Percentiles rank a stretch among this genome's conserved stretches.
Conservation (phyloP, 495 filamentous ascomycete genomes). For the Aspergillus egyptiacus region DNA sequence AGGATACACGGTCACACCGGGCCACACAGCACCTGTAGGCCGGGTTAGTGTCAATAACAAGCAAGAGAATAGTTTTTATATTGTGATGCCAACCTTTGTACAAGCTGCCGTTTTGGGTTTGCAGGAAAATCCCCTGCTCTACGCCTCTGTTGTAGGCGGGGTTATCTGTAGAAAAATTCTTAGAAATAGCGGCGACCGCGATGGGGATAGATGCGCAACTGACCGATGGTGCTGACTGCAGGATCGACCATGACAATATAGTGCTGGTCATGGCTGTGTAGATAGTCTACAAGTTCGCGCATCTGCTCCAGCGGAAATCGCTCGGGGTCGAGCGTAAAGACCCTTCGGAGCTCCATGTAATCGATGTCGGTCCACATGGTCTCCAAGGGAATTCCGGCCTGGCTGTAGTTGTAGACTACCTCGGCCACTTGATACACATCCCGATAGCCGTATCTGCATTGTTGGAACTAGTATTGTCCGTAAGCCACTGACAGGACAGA, state of each 20-base stretch:
- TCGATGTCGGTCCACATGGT: slow-evolving; percentile 89
- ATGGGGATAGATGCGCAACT: slow-evolving; percentile 6
- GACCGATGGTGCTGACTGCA: slow-evolving; percentile 50
- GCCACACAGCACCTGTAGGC: slow-evolving; percentile 71
- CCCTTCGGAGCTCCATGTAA: slow-evolving; percentile 62
- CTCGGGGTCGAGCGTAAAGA: slow-evolving; percentile 71
- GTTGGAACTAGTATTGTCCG: slow-evolving; percentile 53
- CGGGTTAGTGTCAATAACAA: slow-evolving; percentile 6
- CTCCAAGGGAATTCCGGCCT: slow-evolving; percentile 72
- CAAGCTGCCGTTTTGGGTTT: slow-evolving; percentile 55
- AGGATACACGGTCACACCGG: slow-evolving; percentile 71
- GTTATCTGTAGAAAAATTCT: slow-evolving; percentile 55
- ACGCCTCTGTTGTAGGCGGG: slow-evolving; percentile 57
- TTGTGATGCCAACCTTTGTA: slow-evolving; percentile 55
- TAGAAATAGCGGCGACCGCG: too few species aligned
- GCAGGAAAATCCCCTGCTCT: slow-evolving; percentile 58
- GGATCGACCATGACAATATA: slow-evolving; percentile 89
- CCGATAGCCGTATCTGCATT: slow-evolving; percentile 76
- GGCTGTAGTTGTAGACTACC: slow-evolving; percentile 72
- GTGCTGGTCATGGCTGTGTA: slow-evolving; percentile 69
- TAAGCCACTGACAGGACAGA: neutral
- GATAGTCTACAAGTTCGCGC: slow-evolving; percentile 61
- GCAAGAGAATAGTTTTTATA: neutral
- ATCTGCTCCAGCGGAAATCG: slow-evolving; percentile 64
- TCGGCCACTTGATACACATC: slow-evolving; percentile 76